Percentiles rank a stretch among this genome's conserved stretches.
These are phyloP conservation scores for Neopestalotiopsis sp. DNA, from an alignment of 2,329 filamentous ascomycete species.

Conservation along the genomic window DNA sequence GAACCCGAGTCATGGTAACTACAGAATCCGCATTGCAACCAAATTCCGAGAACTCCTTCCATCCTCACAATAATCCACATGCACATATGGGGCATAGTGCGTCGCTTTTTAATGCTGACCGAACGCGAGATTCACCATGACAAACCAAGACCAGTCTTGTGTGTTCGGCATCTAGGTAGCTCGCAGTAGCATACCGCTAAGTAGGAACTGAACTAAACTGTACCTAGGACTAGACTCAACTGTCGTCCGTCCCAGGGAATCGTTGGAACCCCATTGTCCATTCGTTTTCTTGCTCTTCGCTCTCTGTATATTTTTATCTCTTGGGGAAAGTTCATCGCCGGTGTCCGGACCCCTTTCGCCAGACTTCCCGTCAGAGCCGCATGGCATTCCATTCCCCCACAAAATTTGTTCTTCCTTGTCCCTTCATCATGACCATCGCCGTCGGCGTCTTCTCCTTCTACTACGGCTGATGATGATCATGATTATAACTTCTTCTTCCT, in stretches of 20 bases:
- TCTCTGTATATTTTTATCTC: neutral
- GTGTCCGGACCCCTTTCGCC: constrained; percentile 23
- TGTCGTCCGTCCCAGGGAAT: neutral
- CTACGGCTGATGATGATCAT: too few species aligned
- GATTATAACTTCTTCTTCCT: neutral
- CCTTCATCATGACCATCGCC: neutral
- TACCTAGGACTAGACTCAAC: constrained; percentile 6
- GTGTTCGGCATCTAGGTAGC: neutral
- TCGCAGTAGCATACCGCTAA: neutral
- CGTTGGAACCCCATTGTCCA: constrained; percentile 6
- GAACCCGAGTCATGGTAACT: neutral
- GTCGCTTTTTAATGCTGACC: neutral
- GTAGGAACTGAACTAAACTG: neutral
- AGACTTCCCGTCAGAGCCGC: neutral
- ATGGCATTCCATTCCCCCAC: neutral
- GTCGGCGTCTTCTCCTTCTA: neutral
- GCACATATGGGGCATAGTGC: constrained; percentile 1
- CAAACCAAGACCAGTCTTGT: neutral
- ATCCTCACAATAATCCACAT: neutral
- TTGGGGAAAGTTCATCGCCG: constrained; percentile 11
- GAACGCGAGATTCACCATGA: neutral
- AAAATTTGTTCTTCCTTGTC: neutral
- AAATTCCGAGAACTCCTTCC: neutral
- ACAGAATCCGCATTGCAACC: neutral
- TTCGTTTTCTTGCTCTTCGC: neutral